phyloP scores from a whole-genome alignment of 2,329 filamentous ascomycete species.

The Stenocarpella maydis region DNA sequence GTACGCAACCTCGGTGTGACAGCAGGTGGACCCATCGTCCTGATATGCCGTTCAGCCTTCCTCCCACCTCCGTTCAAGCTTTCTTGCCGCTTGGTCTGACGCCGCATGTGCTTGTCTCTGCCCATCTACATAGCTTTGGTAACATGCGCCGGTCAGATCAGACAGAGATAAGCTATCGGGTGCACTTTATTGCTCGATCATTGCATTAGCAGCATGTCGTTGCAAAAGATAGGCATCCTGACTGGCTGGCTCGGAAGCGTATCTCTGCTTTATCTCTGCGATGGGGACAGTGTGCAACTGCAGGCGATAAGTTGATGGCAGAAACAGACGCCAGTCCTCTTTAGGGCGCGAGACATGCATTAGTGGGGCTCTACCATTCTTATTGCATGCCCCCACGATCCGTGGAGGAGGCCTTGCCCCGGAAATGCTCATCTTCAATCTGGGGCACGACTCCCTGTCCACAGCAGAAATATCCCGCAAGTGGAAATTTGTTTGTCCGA shows the following conservation, averaged over 20 bases:
- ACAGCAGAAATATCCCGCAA: background rate
- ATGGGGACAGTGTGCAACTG: background rate
- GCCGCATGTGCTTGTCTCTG: background rate
- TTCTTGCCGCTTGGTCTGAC: background rate
- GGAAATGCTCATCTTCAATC: background rate
- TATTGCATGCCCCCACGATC: background rate
- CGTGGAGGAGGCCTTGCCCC: background rate
- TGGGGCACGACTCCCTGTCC: background rate
- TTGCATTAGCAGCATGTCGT: conserved; percentile 10
- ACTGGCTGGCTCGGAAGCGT: conserved; percentile 6
- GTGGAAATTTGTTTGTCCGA: conserved; percentile 13
- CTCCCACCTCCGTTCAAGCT: background rate
- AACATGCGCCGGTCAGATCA: background rate
- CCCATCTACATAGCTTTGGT: background rate
- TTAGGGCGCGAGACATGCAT: background rate
- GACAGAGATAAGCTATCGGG: conserved; percentile 2
- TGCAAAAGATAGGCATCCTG: background rate
- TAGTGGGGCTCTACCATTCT: background rate
- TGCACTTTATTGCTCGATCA: conserved; percentile 1
- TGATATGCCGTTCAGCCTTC: background rate
- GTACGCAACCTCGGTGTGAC: background rate
- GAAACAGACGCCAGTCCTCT: background rate
- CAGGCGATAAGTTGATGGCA: background rate
- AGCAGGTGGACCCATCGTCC: background rate
- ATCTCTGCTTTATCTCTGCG: conserved; percentile 9